These are phyloP conservation scores for Tulasnella calospora DNA, from an alignment of 768 basidiomycete species.

Conservation along the genomic window DNA sequence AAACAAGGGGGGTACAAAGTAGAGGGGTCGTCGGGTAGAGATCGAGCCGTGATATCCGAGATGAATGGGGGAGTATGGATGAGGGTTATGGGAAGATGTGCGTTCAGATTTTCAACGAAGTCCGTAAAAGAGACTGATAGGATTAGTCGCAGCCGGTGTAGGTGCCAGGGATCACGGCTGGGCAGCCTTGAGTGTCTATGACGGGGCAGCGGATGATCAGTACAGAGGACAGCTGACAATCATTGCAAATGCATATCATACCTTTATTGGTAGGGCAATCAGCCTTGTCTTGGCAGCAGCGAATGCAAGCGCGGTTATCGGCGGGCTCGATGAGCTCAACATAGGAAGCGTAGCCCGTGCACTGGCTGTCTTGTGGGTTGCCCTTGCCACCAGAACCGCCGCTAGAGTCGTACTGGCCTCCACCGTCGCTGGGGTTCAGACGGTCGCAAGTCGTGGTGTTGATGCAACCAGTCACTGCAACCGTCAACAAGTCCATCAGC, in stretches of 20 bases:
- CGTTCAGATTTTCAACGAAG: not conserved
- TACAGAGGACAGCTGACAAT: not conserved
- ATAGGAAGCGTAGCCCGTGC: slow-evolving; percentile 24
- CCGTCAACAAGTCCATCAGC: not conserved
- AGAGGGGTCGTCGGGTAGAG: not conserved
- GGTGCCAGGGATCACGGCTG: slow-evolving; percentile 12
- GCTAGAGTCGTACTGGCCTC: slow-evolving; percentile 24
- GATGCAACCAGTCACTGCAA: slow-evolving; percentile 26
- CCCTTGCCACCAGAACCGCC: slow-evolving; percentile 16
- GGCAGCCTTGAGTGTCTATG: slow-evolving; percentile 24
- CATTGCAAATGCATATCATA: not conserved
- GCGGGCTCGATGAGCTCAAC: slow-evolving; percentile 25
- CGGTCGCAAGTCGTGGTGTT: slow-evolving; percentile 19
- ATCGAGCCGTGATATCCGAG: not conserved
- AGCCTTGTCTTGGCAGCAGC: slow-evolving; percentile 24
- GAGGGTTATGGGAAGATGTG: not conserved
- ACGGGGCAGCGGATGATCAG: not conserved
- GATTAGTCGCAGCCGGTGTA: slow-evolving; percentile 15
- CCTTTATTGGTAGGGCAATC: slow-evolving; percentile 24
- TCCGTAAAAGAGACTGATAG: not conserved
- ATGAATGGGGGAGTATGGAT: not conserved
- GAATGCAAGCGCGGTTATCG: slow-evolving; percentile 23
- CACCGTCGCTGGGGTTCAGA: slow-evolving; percentile 21
- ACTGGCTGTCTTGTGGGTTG: slow-evolving; percentile 17
- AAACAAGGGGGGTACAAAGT: not conserved